These are phyloP conservation scores for Taiwanofungus camphoratus DNA, from an alignment of 1,284 basidiomycete genomes.

Conservation along the genomic window DNA sequence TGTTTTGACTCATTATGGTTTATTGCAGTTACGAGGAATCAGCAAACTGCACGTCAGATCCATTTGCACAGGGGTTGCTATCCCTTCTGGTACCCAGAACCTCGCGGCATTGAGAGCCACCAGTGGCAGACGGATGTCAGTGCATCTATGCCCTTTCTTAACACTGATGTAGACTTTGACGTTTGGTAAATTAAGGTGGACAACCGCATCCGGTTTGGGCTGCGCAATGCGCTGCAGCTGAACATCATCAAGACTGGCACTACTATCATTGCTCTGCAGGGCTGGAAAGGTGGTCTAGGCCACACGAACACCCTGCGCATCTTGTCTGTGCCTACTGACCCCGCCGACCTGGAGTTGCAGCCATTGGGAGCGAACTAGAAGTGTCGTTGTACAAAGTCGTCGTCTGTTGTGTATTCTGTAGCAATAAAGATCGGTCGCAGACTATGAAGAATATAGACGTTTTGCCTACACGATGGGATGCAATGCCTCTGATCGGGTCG, in stretches of 20 bases:
- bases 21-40: constrained; percentile 83
- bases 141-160: constrained; percentile 7
- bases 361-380: constrained; percentile 39
- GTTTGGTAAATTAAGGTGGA: constrained; percentile 52
- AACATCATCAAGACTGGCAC: constrained; percentile 88
- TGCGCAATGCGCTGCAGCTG: constrained; percentile 82
- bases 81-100: constrained; percentile 95
- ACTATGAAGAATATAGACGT: no score
- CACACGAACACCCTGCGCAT: constrained; percentile 86
- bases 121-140: constrained; percentile 98
- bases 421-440: no score
- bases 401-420: not conserved
- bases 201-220: constrained; percentile 87
- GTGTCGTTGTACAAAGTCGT: constrained; percentile 4
- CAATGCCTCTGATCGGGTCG: no score
- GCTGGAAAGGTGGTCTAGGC: constrained; percentile 97
- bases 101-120: constrained; percentile 78
- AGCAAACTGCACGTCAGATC: constrained; percentile 93
- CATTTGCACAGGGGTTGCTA: constrained; percentile 97
- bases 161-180: constrained; percentile 23
- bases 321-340: constrained; percentile 80
- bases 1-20: constrained; percentile 5
- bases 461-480: no score
- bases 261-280: constrained; percentile 93
- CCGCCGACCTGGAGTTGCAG: constrained; percentile 78